These are phyloP conservation scores for Peniophora sp. DNA, from an alignment of 1,284 basidiomycete species.

Conservation along the genomic window DNA sequence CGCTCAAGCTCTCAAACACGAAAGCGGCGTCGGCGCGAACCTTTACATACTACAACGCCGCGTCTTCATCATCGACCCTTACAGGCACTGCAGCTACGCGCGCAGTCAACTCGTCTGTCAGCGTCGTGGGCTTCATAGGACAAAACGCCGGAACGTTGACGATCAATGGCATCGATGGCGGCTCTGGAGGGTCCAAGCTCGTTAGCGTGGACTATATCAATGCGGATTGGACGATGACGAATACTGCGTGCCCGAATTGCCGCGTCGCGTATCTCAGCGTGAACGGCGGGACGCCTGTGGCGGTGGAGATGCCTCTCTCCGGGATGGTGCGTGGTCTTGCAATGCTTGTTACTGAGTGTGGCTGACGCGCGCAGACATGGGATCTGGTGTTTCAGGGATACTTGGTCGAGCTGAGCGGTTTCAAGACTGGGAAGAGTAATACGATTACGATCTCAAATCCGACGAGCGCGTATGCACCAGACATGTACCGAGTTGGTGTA, in stretches of 20 bases:
- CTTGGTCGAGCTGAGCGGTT: neutral
- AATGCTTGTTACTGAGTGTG: neutral
- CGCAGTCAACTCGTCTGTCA: constrained; percentile 28
- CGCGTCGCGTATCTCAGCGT: constrained; percentile 37
- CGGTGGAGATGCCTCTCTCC: constrained; percentile 39
- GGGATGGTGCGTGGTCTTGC: constrained; percentile 27
- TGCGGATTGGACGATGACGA: constrained; percentile 31
- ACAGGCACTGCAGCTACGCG: constrained; percentile 31
- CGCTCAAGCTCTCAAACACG: constrained; percentile 29
- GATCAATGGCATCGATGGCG: constrained; percentile 34
- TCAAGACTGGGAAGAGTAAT: neutral
- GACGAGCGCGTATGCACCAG: neutral
- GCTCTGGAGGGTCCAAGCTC: constrained; percentile 34
- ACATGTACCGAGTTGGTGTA: neutral
- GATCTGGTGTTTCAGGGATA: neutral
- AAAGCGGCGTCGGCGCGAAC: constrained; percentile 18
- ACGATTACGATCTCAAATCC: neutral
- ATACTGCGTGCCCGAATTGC: constrained; percentile 40
- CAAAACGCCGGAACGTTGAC: constrained; percentile 33
- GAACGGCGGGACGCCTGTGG: constrained; percentile 33
- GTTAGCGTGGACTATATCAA: constrained; percentile 41
- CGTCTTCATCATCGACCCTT: constrained; percentile 25
- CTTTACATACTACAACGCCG: constrained; percentile 32
- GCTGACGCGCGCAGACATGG: neutral
- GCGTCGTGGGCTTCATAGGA: constrained; percentile 36